Base-by-base conservation (phyloP, 2,329 filamentous ascomycete species). In the Cadophora malorum region DNA sequence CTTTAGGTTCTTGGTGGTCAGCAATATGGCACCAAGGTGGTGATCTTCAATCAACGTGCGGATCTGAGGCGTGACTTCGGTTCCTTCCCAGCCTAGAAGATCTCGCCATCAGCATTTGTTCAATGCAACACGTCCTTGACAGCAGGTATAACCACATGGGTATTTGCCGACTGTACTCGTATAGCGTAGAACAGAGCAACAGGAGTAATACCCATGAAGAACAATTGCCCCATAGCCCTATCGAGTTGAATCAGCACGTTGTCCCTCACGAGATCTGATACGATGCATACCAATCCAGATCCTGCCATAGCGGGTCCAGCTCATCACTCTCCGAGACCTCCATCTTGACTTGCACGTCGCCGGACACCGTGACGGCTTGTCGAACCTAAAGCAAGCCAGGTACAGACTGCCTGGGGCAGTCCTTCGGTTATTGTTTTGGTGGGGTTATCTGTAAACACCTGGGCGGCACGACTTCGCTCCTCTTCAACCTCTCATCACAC, bases 1-100 rank as follows among this genome's bases (percentile, higher is more conserved):
- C 84, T 93, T 93, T 64, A 95, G 83, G 73, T 96, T 96, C 82
- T 94, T 95, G 70, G 91, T 91, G 49, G 92, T 94, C 70, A 96
- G 81, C 68, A 94, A 84, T 76, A 98, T 92, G 63, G 93, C 96
- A 66, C 96, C 96, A 59, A 99, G 85, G 78, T 98, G 92, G 78
- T 95, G 89, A 73, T 93, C 86, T 78, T 92, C 89, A 76, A 97
- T 96, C 73, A 94, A 85, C 74, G 88, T 90, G 72, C 88, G 88
- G 78, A 96, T 94, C 79, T 94, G 91, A 69, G 92, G 92, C 31
- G 92, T 95, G 64, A 96, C 90, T 78, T 91, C 87, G 65, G 91
- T 93, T 69, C 92, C 92, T 83, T 96, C 91, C 84, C 93, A 96
- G 78, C 91, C 92, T 74, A 45, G 56, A 68, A 33, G 67, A 62